Conservation (phyloP, 1,284 basidiomycete species). For the Sparassis latifolia region DNA sequence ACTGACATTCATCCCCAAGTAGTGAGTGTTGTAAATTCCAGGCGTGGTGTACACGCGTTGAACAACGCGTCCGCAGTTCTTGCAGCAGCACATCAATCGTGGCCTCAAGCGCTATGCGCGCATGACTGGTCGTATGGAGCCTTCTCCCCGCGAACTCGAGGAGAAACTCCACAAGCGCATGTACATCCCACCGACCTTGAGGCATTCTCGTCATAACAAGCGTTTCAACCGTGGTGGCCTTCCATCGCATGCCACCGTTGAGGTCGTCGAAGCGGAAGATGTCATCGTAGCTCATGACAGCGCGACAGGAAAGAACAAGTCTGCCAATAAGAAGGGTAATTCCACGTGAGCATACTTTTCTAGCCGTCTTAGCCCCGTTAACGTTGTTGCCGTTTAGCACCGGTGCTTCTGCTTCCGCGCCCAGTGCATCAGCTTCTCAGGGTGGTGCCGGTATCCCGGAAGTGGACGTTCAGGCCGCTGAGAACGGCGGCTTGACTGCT, state of each 20-base stretch:
- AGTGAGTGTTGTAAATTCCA: constrained; percentile 34
- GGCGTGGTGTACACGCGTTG: background rate
- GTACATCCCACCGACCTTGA: constrained; percentile 24
- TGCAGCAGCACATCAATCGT: constrained; percentile 70
- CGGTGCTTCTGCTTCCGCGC: constrained; percentile 9
- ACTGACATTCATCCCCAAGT: constrained; percentile 54
- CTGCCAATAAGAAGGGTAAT: no score
- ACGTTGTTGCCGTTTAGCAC: no score
- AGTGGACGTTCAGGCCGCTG: constrained; percentile 32
- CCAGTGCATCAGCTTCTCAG: constrained; percentile 2
- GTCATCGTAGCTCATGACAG: no score
- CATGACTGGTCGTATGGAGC: constrained; percentile 55
- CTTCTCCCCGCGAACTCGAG: constrained; percentile 42
- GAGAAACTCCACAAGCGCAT: constrained; percentile 50
- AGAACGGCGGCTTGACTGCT: constrained; percentile 36
- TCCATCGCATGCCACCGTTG: constrained; percentile 6
- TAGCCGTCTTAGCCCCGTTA: no score
- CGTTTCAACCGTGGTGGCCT: constrained; percentile 30
- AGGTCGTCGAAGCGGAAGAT: no score
- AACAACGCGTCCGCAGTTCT: constrained; percentile 32
- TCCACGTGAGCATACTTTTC: no score
- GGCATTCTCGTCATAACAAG: constrained; percentile 10
- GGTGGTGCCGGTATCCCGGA: constrained; percentile 25
- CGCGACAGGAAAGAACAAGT: no score
- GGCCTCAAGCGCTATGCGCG: constrained; percentile 58